Percentiles rank a stretch among this genome's conserved stretches.
Conservation (phyloP, 2,329 filamentous ascomycete species). For the Xylariaceae sp. region DNA sequence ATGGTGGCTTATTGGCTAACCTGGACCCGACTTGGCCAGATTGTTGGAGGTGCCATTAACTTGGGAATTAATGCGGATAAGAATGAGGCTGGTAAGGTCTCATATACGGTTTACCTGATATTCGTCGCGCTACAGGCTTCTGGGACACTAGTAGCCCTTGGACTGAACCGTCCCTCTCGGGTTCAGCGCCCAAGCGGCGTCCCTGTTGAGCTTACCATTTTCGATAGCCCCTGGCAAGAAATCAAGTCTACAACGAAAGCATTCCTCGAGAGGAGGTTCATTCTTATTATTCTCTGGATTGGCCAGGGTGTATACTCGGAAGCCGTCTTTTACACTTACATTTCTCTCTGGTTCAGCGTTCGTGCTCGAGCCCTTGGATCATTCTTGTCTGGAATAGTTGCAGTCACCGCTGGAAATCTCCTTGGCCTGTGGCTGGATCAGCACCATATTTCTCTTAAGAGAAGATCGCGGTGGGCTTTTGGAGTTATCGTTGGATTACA, state of each 20-base stretch:
- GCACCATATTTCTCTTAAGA: slow-evolving; percentile 55
- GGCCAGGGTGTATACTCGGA: slow-evolving; percentile 72
- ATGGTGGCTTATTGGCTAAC: slow-evolving; percentile 71
- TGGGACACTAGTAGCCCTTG: slow-evolving; percentile 65
- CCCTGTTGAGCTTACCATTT: slow-evolving; percentile 61
- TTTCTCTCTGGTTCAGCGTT: slow-evolving; percentile 70
- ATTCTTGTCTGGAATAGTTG: slow-evolving; percentile 69
- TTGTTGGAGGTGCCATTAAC: slow-evolving; percentile 73
- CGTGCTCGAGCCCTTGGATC: slow-evolving; percentile 70
- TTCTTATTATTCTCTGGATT: slow-evolving; percentile 69
- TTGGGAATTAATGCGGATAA: slow-evolving; percentile 65
- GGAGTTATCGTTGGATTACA: slow-evolving; percentile 57
- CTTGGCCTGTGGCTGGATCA: slow-evolving; percentile 68
- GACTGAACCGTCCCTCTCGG: slow-evolving; percentile 62
- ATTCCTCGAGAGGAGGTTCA: slow-evolving; percentile 63
- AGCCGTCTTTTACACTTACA: slow-evolving; percentile 72
- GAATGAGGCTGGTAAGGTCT: slow-evolving; percentile 64
- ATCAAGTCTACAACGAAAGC: slow-evolving; percentile 60
- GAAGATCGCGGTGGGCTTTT: slow-evolving; percentile 59
- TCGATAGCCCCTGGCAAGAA: slow-evolving; percentile 59
- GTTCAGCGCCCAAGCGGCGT: slow-evolving; percentile 69
- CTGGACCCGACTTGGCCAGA: slow-evolving; percentile 63
- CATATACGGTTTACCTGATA: slow-evolving; percentile 68
- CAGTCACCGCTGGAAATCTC: slow-evolving; percentile 66
- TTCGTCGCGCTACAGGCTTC: slow-evolving; percentile 72